A percentile compares a stretch with the other conserved stretches of the same genome.
Conservation (phyloP, 805 yeast genomes). For the Kuraishia cidri region DNA sequence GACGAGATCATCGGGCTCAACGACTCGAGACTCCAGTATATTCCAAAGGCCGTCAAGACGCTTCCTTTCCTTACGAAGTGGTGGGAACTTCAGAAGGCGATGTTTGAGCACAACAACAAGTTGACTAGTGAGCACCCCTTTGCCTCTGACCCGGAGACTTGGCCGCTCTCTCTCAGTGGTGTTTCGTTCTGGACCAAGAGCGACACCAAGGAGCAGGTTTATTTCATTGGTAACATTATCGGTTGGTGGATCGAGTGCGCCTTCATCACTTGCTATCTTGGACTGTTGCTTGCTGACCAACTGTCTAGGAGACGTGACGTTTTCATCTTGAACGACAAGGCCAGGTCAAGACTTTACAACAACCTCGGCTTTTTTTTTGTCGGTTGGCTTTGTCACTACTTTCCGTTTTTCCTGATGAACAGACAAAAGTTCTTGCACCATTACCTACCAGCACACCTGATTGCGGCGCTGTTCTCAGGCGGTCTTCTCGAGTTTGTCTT, state of each 20-base stretch:
- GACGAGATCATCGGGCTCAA: conserved; percentile 59
- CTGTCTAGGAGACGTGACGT: conserved; percentile 67
- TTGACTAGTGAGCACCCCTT: conserved; percentile 87
- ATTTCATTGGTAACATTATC: conserved; percentile 79
- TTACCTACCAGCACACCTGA: conserved; percentile 89
- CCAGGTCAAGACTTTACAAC: conserved; percentile 67
- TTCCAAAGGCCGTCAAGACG: conserved; percentile 52
- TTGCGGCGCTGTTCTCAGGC: conserved; percentile 78
- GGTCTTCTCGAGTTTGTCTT: conserved; percentile 72
- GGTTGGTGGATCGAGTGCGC: conserved; percentile 85
- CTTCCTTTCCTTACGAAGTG: conserved; percentile 80
- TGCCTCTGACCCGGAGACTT: conserved; percentile 82
- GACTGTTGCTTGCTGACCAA: conserved; percentile 65
- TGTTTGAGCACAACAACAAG: conserved; percentile 91
- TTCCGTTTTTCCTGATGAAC: conserved; percentile 86
- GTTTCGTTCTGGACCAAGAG: conserved; percentile 93
- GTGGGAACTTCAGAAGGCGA: conserved; percentile 77
- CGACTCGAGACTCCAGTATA: conserved; percentile 54
- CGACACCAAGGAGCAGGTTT: conserved; percentile 63
- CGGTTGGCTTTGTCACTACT: conserved; percentile 86
- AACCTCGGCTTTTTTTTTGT: conserved; percentile 76
- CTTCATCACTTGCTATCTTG: conserved; percentile 53
- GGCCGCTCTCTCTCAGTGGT: conserved; percentile 89
- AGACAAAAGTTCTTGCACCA: conserved; percentile 94
- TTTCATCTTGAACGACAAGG: conserved; percentile 42